phyloP scores from a whole-genome alignment of 2,329 filamentous ascomycete species.

The Colletotrichum musae region DNA sequence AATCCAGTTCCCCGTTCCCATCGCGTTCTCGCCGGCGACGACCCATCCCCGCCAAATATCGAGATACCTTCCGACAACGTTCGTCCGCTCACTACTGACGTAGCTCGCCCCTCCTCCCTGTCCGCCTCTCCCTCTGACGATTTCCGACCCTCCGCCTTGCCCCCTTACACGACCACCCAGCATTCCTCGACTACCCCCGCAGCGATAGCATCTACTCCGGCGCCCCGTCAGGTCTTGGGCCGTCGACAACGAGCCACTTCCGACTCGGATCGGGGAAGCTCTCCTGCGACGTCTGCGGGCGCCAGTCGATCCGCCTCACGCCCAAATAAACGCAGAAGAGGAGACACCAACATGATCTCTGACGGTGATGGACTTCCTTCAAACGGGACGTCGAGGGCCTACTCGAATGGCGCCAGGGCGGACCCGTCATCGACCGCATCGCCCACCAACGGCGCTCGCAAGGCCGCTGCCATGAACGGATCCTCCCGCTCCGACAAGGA shows the following conservation, averaged over 20 bases:
- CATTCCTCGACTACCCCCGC: constrained; percentile 50
- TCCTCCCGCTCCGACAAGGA: constrained; percentile 46
- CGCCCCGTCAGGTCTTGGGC: constrained; percentile 62
- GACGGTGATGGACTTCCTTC: constrained; percentile 65
- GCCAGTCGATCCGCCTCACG: constrained; percentile 43
- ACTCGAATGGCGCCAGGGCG: constrained; percentile 71
- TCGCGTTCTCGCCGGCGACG: constrained; percentile 69
- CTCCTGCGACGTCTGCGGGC: constrained; percentile 43
- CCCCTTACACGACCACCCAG: constrained; percentile 39
- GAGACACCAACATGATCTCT: constrained; percentile 73
- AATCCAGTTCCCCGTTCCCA: constrained; percentile 49
- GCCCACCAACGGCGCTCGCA: constrained; percentile 62
- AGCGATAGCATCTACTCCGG: constrained; percentile 58
- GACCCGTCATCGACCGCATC: constrained; percentile 51
- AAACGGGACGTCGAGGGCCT: constrained; percentile 68
- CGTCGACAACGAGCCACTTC: constrained; percentile 66
- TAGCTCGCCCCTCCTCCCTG: constrained; percentile 44
- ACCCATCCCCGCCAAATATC: constrained; percentile 69
- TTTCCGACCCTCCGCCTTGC: constrained; percentile 41
- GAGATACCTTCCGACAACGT: constrained; percentile 63
- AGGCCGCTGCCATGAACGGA: constrained; percentile 41
- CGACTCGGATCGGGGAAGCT: constrained; percentile 54
- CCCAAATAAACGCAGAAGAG: constrained; percentile 69
- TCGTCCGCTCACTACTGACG: constrained; percentile 56
- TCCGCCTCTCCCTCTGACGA: constrained; percentile 37